phyloP scores from a whole-genome alignment of 768 basidiomycete species.

The Coprinellus micaceus region DNA sequence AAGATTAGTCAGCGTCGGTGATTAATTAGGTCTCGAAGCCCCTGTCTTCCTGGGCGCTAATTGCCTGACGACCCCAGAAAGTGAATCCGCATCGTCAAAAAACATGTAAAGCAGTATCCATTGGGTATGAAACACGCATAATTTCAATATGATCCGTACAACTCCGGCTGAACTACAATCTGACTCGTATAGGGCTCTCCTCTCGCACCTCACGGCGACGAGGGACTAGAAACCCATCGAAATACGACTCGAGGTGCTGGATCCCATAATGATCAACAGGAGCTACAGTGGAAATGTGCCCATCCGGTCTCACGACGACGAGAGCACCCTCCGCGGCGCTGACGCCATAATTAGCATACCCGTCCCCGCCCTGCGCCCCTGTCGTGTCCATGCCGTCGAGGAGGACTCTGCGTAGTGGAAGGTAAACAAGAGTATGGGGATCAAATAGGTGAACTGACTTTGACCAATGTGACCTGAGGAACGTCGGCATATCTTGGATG shows the following conservation, averaged over 20 bases:
- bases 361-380: slow-evolving; percentile 46
- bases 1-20: neutral
- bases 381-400: slow-evolving; percentile 52
- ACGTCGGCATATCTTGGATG: slow-evolving; percentile 35
- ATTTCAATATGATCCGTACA: too few relatives aligned
- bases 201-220: too few relatives aligned
- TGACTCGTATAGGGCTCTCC: too few relatives aligned
- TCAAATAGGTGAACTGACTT: slow-evolving; percentile 36
- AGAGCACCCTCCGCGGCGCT: slow-evolving; percentile 39
- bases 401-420: slow-evolving; percentile 40
- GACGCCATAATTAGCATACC: slow-evolving; percentile 56
- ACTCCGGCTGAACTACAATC: too few relatives aligned
- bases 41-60: neutral
- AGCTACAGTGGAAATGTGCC: slow-evolving; percentile 57
- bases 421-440: neutral
- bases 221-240: slow-evolving; percentile 39
- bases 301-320: slow-evolving; percentile 60
- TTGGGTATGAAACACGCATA: too few relatives aligned
- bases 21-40: neutral
- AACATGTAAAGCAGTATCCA: too few relatives aligned
- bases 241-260: slow-evolving; percentile 41
- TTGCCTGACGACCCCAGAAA: too few relatives aligned
- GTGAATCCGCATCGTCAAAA: neutral
- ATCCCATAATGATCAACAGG: slow-evolving; percentile 39
- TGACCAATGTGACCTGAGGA: slow-evolving; percentile 55